phyloP scores from a whole-genome alignment of 1,139 yeast species.

The Spathaspora sp. region DNA sequence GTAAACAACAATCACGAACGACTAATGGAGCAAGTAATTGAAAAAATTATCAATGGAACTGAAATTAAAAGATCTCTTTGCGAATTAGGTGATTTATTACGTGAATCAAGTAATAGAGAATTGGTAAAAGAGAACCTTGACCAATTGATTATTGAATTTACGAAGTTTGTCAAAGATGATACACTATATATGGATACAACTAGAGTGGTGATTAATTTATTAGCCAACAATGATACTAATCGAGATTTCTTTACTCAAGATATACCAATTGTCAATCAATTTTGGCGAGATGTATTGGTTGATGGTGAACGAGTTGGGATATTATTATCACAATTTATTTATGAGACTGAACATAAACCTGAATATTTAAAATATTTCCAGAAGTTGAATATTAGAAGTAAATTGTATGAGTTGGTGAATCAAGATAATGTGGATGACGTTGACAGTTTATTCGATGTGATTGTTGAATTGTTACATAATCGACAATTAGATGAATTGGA shows the following conservation, averaged over 20 bases:
- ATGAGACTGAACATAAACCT: slow-evolving; percentile 23
- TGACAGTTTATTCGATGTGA: slow-evolving; percentile 6
- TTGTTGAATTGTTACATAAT: not conserved
- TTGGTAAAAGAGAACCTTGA: slow-evolving; percentile 12
- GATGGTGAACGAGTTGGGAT: slow-evolving; percentile 18
- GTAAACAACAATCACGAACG: too few species aligned
- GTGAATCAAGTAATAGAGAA: slow-evolving; percentile 26
- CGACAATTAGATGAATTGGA: slow-evolving; percentile 5
- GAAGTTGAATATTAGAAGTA: slow-evolving; percentile 3
- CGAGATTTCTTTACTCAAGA: slow-evolving; percentile 20
- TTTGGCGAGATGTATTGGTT: slow-evolving; percentile 21
- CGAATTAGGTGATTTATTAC: slow-evolving; percentile 27
- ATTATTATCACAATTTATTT: slow-evolving; percentile 36
- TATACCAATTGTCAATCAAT: slow-evolving; percentile 12
- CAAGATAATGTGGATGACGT: slow-evolving; percentile 8
- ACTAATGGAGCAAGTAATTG: slow-evolving; percentile 7
- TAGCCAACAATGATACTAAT: slow-evolving; percentile 39
- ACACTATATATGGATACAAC: slow-evolving; percentile 18
- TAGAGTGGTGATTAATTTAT: slow-evolving; percentile 33
- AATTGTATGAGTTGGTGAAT: slow-evolving; percentile 6
- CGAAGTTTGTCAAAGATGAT: slow-evolving; percentile 10
- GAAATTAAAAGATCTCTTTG: slow-evolving; percentile 11
- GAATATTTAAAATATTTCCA: slow-evolving; percentile 9
- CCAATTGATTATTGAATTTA: slow-evolving; percentile 10
- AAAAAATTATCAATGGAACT: slow-evolving; percentile 3